Conservation (phyloP, 768 basidiomycete genomes). For the Lactarius trivialis region DNA sequence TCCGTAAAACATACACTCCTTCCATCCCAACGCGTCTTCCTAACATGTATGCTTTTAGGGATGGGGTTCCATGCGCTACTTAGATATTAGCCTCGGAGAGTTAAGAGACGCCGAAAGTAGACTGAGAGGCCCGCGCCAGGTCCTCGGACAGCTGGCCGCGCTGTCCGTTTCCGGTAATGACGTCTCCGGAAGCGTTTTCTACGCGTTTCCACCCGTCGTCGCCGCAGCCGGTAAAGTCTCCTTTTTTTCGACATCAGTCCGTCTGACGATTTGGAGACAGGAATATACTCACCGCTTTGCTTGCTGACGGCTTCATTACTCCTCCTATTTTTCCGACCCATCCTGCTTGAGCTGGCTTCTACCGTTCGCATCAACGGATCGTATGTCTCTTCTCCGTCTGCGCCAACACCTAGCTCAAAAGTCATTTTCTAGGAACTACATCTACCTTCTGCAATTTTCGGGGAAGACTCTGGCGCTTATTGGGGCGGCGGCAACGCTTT, state of each 20-base stretch:
- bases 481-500: slow-evolving; percentile 19
- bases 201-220: slow-evolving; percentile 19
- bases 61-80: slow-evolving; percentile 23
- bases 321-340: slow-evolving; percentile 20
- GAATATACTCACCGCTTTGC: slow-evolving; percentile 23
- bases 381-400: background rate
- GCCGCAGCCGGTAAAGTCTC: slow-evolving; percentile 11
- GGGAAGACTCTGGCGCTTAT: slow-evolving; percentile 18
- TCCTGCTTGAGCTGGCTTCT: slow-evolving; percentile 15
- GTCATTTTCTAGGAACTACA: slow-evolving; percentile 6
- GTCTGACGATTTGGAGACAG: slow-evolving; percentile 1
- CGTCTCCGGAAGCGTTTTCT: slow-evolving; percentile 22
- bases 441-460: slow-evolving; percentile 17
- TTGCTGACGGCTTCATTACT: slow-evolving; percentile 19
- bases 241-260: background rate
- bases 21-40: background rate
- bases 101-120: slow-evolving; percentile 11
- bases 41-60: slow-evolving; percentile 5
- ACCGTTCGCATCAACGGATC: slow-evolving; percentile 19
- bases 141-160: slow-evolving; percentile 18
- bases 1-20: background rate
- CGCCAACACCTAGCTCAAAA: background rate
- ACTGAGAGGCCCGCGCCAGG: background rate
- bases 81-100: slow-evolving; percentile 12
- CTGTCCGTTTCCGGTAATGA: slow-evolving; percentile 22